These are phyloP conservation scores for Aspergillus hancockii DNA, from an alignment of 495 filamentous ascomycete genomes.

Conservation along the genomic window DNA sequence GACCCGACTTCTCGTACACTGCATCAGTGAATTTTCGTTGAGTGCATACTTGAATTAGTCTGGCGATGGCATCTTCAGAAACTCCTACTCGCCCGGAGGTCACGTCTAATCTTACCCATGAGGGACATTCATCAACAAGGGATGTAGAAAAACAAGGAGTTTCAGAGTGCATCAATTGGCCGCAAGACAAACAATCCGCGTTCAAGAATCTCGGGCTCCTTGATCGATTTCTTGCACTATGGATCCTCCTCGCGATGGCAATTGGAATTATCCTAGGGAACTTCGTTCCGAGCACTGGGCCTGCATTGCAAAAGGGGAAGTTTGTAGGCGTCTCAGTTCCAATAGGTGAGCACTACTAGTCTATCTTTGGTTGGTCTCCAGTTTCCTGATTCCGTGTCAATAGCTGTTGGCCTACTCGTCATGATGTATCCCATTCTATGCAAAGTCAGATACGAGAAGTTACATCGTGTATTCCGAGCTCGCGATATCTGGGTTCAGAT, in stretches of 20 bases:
- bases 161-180: not conserved
- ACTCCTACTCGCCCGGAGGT: no score
- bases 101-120: not conserved
- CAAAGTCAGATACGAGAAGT: conserved; percentile 82
- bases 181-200: conserved; percentile 23
- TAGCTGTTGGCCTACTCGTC: conserved; percentile 77
- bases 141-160: not conserved
- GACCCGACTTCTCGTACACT: no score
- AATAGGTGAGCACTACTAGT: conserved; percentile 57
- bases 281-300: conserved; percentile 64
- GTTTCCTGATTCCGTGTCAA: conserved; percentile 1
- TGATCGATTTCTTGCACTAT: conserved; percentile 76
- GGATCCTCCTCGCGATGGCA: conserved; percentile 86
- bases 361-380: not conserved
- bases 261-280: conserved; percentile 80
- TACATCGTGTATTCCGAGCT: conserved; percentile 67
- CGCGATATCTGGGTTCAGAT: conserved; percentile 77
- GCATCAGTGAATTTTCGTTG: no score
- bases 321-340: conserved; percentile 77
- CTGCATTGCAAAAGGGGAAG: conserved; percentile 65
- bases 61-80: no score
- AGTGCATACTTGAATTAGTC: no score
- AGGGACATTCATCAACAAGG: not conserved
- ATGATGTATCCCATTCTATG: conserved; percentile 98
- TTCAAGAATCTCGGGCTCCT: conserved; percentile 64